Evolutionary conservation across 306 rosid genomes (phyloP).

Genomic region (Lupinus albus): DNA sequence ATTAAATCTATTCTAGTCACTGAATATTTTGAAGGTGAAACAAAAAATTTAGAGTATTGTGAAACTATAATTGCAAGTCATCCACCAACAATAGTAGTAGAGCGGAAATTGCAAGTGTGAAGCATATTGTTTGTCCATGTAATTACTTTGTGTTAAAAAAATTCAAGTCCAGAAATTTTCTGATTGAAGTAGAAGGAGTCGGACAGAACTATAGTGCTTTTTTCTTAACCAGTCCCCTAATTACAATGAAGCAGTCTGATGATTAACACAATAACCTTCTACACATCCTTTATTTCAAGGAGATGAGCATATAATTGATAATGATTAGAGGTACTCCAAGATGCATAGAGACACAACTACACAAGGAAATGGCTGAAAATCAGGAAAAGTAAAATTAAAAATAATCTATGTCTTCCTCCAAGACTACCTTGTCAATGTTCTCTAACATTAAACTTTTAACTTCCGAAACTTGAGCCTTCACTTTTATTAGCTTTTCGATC

Average conservation of each 20-base stretch:
- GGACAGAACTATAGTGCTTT: not conserved
- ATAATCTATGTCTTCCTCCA: not conserved
- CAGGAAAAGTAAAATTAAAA: not conserved
- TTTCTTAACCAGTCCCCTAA: not conserved
- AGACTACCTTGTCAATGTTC: slow-evolving; percentile 64
- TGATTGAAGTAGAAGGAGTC: not conserved
- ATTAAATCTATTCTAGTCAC: not conserved
- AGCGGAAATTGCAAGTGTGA: not conserved
- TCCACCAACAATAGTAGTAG: not conserved
- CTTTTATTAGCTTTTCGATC: slow-evolving; percentile 82
- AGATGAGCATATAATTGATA: slow-evolving; percentile 1
- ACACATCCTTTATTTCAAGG: slow-evolving; percentile 21
- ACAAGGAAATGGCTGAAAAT: slow-evolving; percentile 3
- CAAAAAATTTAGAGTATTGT: not conserved
- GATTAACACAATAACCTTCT: slow-evolving; percentile 3
- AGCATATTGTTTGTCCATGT: not conserved
- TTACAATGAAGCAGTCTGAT: slow-evolving; percentile 28
- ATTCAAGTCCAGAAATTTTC: slow-evolving; percentile 7
- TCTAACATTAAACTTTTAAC: slow-evolving; percentile 87
- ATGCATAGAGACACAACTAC: slow-evolving; percentile 20
- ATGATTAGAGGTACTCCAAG: slow-evolving; percentile 24
- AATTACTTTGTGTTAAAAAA: not conserved
- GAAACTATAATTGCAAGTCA: slow-evolving; percentile 4
- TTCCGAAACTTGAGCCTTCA: slow-evolving; percentile 94
- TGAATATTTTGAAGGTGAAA: not conserved